Conservation (phyloP, 192 early-diverging fungal species). For the Chytriomyces hyalinus region DNA sequence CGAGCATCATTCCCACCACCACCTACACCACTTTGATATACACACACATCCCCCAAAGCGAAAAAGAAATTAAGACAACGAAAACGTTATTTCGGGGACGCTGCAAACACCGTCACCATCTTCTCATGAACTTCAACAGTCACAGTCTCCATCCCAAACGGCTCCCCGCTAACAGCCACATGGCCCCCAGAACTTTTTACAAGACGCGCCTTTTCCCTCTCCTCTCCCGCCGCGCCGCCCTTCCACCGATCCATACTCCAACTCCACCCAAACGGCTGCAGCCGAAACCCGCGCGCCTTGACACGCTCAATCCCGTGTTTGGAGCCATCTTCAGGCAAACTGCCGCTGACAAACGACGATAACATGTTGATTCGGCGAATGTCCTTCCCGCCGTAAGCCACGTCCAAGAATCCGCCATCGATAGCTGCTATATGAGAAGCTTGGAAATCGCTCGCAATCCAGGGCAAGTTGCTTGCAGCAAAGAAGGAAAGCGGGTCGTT, state of each 20-base stretch:
- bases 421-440: conserved; percentile 57
- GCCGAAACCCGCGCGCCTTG: conserved; percentile 3
- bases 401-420: conserved; percentile 55
- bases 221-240: neutral
- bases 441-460: conserved; percentile 60
- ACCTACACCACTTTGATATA: too few species aligned
- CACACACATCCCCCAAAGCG: too few species aligned
- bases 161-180: conserved; percentile 44
- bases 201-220: conserved; percentile 7
- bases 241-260: conserved; percentile 9
- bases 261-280: conserved; percentile 29
- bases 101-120: conserved; percentile 34
- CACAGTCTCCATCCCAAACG: conserved; percentile 29
- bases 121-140: conserved; percentile 46
- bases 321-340: neutral
- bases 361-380: conserved; percentile 2
- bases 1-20: too few species aligned
- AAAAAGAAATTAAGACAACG: too few species aligned
- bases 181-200: neutral
- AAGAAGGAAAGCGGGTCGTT: conserved; percentile 46
- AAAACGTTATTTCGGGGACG: neutral
- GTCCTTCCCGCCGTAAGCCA: conserved; percentile 15
- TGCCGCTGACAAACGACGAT: neutral
- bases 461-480: conserved; percentile 65
- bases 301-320: neutral